These are phyloP conservation scores for Daldinia childiae DNA, from an alignment of 495 filamentous ascomycete species.

Conservation along the genomic window DNA sequence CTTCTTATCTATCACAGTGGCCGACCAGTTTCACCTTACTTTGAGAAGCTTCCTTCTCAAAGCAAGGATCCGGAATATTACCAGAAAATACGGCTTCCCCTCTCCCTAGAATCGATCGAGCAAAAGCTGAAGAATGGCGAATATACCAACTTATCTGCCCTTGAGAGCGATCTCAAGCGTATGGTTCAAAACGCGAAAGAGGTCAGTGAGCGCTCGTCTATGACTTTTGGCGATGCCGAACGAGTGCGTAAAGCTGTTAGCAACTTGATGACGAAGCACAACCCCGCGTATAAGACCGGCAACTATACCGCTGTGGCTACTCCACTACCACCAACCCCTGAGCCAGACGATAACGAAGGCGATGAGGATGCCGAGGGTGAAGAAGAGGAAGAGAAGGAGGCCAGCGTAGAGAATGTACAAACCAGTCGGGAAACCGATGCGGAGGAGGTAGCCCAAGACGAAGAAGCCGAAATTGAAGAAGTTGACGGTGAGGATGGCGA, in stretches of 20 bases:
- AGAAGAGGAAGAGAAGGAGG: slow-evolving; percentile 31
- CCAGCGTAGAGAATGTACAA: slow-evolving; percentile 24
- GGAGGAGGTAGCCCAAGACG: slow-evolving; percentile 35
- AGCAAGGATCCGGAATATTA: slow-evolving; percentile 77
- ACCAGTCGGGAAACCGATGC: slow-evolving; percentile 36
- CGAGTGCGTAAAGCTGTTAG: slow-evolving; percentile 76
- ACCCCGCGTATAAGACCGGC: slow-evolving; percentile 72
- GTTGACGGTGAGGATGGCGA: slow-evolving; percentile 39
- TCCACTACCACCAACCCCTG: slow-evolving; percentile 63
- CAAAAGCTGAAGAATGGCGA: slow-evolving; percentile 69
- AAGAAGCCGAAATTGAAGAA: slow-evolving; percentile 38
- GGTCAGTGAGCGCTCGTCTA: slow-evolving; percentile 70
- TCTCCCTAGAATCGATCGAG: slow-evolving; percentile 79
- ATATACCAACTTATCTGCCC: slow-evolving; percentile 68
- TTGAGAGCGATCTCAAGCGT: slow-evolving; percentile 80
- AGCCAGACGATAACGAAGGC: slow-evolving; percentile 43
- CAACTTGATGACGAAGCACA: slow-evolving; percentile 78
- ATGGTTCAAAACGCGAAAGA: slow-evolving; percentile 80
- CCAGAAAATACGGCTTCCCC: slow-evolving; percentile 72
- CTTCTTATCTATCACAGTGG: slow-evolving; percentile 56
- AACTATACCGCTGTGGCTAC: slow-evolving; percentile 70
- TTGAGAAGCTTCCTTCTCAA: slow-evolving; percentile 72
- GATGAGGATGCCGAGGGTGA: slow-evolving; percentile 44
- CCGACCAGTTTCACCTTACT: slow-evolving; percentile 73
- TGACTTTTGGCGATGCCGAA: slow-evolving; percentile 77